Percentiles rank a stretch among this genome's conserved stretches.
phyloP scores from a whole-genome alignment of 1,284 basidiomycete genomes.

The Apiotrichum gamsii region DNA sequence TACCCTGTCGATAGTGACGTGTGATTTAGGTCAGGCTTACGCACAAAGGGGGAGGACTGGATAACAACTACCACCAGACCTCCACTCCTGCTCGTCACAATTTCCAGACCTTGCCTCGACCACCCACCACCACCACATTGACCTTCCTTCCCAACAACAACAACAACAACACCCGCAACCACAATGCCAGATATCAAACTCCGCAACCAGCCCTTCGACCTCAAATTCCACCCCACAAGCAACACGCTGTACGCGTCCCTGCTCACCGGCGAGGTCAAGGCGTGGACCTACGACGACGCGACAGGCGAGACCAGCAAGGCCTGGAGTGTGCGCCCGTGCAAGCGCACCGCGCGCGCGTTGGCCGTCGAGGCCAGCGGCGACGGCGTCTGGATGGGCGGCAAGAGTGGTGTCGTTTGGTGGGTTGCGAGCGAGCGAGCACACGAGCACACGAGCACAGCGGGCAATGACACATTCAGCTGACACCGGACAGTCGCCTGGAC shows the following conservation, averaged over 20 bases:
- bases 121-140: not conserved
- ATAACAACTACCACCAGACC: no score
- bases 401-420: constrained; percentile 71
- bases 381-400: constrained; percentile 71
- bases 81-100: not conserved
- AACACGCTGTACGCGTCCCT: constrained; percentile 69
- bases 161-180: not conserved
- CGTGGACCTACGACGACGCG: constrained; percentile 65
- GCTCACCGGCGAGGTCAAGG: constrained; percentile 74
- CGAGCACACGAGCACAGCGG: not conserved
- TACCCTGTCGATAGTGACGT: no score
- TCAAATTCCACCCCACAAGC: constrained; percentile 71
- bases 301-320: constrained; percentile 32
- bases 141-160: not conserved
- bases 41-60: no score
- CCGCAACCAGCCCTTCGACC: constrained; percentile 68
- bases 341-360: constrained; percentile 67
- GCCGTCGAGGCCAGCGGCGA: constrained; percentile 60
- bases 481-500: constrained; percentile 3
- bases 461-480: not conserved
- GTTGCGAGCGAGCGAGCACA: constrained; percentile 37
- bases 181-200: constrained; percentile 46
- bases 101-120: not conserved
- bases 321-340: constrained; percentile 43
- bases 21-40: no score